These are phyloP conservation scores for Apiotrichum mycotoxinovorans DNA, from an alignment of 1,284 basidiomycete species.

Conservation along the genomic window DNA sequence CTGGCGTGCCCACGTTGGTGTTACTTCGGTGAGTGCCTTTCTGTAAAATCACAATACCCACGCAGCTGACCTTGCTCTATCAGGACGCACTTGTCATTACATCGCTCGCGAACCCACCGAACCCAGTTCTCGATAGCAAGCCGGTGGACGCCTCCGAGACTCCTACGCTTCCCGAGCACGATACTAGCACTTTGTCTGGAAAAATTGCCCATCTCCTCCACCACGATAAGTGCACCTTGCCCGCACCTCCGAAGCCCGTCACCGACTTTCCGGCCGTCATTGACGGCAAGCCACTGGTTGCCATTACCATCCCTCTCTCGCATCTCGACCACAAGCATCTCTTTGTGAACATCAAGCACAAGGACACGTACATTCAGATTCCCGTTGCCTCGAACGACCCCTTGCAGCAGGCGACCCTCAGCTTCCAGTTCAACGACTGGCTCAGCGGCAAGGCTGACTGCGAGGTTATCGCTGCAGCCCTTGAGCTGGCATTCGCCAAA, in stretches of 20 bases:
- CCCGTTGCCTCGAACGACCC: neutral
- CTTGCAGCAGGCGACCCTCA: neutral
- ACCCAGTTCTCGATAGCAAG: neutral
- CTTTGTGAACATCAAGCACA: neutral
- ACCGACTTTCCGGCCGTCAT: slow-evolving; percentile 7
- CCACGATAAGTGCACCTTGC: neutral
- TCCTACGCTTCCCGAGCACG: neutral
- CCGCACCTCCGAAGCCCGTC: neutral
- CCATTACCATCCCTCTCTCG: slow-evolving; percentile 4
- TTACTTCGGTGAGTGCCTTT: neutral
- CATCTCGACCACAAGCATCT: slow-evolving; percentile 4
- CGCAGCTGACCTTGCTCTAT: too few relatives aligned
- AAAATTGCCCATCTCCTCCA: slow-evolving; percentile 4
- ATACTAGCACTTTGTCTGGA: neutral
- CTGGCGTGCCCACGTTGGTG: slow-evolving; percentile 4
- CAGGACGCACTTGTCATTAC: slow-evolving; percentile 1
- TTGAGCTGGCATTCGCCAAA: neutral
- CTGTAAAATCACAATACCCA: too few relatives aligned
- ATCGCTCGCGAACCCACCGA: slow-evolving; percentile 1
- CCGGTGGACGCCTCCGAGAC: neutral
- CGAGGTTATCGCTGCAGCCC: neutral
- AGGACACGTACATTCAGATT: neutral
- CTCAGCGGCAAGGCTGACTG: slow-evolving; percentile 1
- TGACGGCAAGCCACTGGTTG: slow-evolving; percentile 10
- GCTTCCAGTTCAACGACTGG: slow-evolving; percentile 10